Base-by-base conservation (phyloP, 768 basidiomycete species). In the Tylopilus subfusipes region DNA sequence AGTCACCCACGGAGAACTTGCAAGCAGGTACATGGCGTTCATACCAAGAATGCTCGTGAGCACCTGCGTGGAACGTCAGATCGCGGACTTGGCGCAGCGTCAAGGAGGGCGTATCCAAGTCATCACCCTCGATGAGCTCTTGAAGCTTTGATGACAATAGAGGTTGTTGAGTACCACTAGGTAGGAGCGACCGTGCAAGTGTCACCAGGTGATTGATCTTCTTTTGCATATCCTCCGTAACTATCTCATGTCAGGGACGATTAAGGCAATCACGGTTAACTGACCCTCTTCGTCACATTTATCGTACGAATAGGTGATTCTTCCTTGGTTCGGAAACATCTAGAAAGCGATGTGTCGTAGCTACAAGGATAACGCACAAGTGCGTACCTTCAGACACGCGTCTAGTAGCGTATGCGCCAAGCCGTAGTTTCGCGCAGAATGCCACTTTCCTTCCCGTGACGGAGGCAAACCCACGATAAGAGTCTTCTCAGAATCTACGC, bases 381-480 rank as follows among this genome's bases (percentile, higher is more conserved):
- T 10, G n/a, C 65, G 47, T 56, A 77, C 79, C 42, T 65, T 59
- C n/a, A 79, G 61, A 49, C 74, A 72, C 13, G 67, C 59, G 31
- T 62, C 64, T 0, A 74, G 64, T 8, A 79, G 55, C 5, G 73
- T 78, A 48, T 75, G 69, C 1, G 76, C 75, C 19, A 80, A 62
- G 10, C 74, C 73, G 54, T 75, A 80, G 56, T 75, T 80, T 49
- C 79, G 64, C 30, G 56, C 71, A 5, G 76, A 73, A 29, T 64
- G 24, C 69, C 71, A 69, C 7, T 55, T 64, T 22, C 69, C 68
- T 29, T 75, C 64, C 4, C 68, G 72, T 1, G 71, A 72, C 9
- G 71, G 68, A 24, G 78, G 78, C 14, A 81, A 59, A 22, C 78
- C 79, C 57, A 80, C 72, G 10, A 80, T 68, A 12, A 79, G 65